Conservation (phyloP, 805 yeast species). For the Brettanomyces naardenensis region DNA sequence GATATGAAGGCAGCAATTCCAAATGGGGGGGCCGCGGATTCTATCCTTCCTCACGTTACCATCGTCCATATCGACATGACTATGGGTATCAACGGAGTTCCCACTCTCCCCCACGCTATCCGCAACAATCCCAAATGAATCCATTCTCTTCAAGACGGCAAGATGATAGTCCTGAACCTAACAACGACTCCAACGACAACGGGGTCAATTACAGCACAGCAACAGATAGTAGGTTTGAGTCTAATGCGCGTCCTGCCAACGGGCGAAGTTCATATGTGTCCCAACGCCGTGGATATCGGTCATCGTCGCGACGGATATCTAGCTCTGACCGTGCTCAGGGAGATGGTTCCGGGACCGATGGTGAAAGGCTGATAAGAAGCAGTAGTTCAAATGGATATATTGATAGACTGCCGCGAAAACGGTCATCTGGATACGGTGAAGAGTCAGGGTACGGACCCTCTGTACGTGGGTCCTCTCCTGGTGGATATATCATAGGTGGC, state of each 20-base stretch:
- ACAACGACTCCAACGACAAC: not conserved
- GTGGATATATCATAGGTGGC: conserved; percentile 1
- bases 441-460: not conserved
- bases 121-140: conserved; percentile 15
- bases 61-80: conserved; percentile 7
- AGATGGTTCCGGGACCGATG: not conserved
- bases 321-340: not conserved
- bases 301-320: not conserved
- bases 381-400: not conserved
- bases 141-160: conserved; percentile 26
- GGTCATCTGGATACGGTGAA: not conserved
- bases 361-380: not conserved
- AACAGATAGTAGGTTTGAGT: too few relatives aligned
- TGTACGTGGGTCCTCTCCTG: not conserved
- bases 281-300: not conserved
- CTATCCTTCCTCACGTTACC: conserved; percentile 11
- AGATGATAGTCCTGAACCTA: conserved; percentile 4
- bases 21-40: conserved; percentile 12
- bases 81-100: conserved; percentile 5
- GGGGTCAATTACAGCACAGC: conserved; percentile 4
- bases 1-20: not conserved
- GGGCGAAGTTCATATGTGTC: not conserved
- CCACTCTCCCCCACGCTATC: conserved; percentile 8
- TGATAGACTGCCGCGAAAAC: not conserved
- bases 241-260: not conserved